Conservation (phyloP, 306 rosid species). For the Cicer judaicum region DNA sequence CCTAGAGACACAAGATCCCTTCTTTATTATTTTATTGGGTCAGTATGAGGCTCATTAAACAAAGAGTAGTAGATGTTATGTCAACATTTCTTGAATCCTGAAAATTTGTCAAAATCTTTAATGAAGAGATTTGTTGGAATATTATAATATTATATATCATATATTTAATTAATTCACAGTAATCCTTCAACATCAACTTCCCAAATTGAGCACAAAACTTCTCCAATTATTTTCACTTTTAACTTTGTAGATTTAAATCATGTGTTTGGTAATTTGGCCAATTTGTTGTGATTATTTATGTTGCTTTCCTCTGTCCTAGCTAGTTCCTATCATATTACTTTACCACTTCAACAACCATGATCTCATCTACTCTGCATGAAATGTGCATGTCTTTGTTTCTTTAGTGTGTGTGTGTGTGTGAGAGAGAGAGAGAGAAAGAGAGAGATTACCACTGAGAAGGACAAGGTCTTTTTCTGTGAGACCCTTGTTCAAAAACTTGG, state of each 20-base stretch:
- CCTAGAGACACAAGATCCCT: conserved; percentile 4
- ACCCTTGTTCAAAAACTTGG: conserved; percentile 65
- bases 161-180: neutral
- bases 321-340: conserved; percentile 42
- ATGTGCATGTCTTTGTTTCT: neutral
- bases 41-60: conserved; percentile 22
- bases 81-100: conserved; percentile 38
- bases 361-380: conserved; percentile 63
- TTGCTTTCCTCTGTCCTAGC: conserved; percentile 6
- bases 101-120: conserved; percentile 21
- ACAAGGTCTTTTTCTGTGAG: conserved; percentile 80
- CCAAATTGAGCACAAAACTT: neutral
- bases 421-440: conserved; percentile 42
- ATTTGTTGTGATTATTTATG: neutral
- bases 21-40: neutral
- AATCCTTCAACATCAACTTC: conserved; percentile 24
- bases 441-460: conserved; percentile 68
- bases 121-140: conserved; percentile 11
- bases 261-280: conserved; percentile 31
- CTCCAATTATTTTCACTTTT: neutral
- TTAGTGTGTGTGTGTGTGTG: neutral
- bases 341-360: conserved; percentile 60
- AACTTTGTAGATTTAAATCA: neutral
- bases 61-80: conserved; percentile 32
- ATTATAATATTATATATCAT: conserved; percentile 11